Evolutionary conservation across 805 yeast genomes (phyloP).

Genomic region (Monosporozyma unispora): DNA sequence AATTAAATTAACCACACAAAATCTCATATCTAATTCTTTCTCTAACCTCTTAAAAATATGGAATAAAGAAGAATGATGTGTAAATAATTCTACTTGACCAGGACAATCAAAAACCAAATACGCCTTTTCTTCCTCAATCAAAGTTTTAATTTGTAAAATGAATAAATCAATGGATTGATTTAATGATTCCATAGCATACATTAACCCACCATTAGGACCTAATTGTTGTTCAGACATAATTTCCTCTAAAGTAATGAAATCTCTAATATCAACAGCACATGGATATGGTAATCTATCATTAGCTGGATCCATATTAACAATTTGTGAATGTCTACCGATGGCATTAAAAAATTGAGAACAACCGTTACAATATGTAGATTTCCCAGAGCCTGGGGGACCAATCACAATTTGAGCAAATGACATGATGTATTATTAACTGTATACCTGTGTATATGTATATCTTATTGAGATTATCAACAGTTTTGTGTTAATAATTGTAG

Average conservation of each 20-base stretch:
- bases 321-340: conserved; percentile 80
- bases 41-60: conserved; percentile 58
- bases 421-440: conserved; percentile 25
- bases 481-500: not conserved
- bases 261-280: conserved; percentile 69
- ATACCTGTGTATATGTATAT: not conserved
- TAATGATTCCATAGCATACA: conserved; percentile 70
- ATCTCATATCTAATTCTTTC: conserved; percentile 55
- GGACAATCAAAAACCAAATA: conserved; percentile 84
- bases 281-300: conserved; percentile 65
- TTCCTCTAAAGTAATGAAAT: conserved; percentile 65
- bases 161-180: conserved; percentile 53
- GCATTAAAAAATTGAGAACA: conserved; percentile 88
- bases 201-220: conserved; percentile 86
- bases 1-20: conserved; percentile 77
- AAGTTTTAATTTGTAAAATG: conserved; percentile 43
- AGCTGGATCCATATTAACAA: conserved; percentile 89
- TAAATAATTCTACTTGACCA: conserved; percentile 92
- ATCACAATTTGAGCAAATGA: conserved; percentile 85
- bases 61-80: conserved; percentile 72
- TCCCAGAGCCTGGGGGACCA: conserved; percentile 98
- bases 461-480: too few relatives aligned
- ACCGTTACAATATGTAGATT: conserved; percentile 90
- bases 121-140: conserved; percentile 48
- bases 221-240: conserved; percentile 61